phyloP scores from a whole-genome alignment of 495 filamentous ascomycete species.

The Daldinia loculata region DNA sequence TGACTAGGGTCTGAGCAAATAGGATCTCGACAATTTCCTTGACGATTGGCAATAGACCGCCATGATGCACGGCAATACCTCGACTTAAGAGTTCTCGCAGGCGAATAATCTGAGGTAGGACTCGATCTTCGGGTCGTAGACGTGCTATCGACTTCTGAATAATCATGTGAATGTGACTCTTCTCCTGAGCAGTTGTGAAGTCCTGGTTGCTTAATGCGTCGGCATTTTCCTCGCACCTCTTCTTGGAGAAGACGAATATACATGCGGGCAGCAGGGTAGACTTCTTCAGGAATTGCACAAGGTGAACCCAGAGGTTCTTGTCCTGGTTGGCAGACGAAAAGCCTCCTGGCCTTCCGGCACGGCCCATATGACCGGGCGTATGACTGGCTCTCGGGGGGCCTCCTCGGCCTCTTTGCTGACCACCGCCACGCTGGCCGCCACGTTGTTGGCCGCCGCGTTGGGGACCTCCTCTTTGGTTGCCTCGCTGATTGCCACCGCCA shows the following conservation, averaged over 20 bases:
- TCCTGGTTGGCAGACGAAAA: slow-evolving; percentile 91
- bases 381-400: slow-evolving; percentile 67
- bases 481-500: slow-evolving; percentile 64
- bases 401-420: slow-evolving; percentile 64
- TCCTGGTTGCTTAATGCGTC: slow-evolving; percentile 94
- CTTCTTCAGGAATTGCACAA: slow-evolving; percentile 90
- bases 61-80: slow-evolving; percentile 96
- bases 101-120: slow-evolving; percentile 87
- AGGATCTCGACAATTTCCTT: slow-evolving; percentile 98
- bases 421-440: slow-evolving; percentile 65
- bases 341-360: slow-evolving; percentile 81
- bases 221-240: slow-evolving; percentile 94
- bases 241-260: slow-evolving; percentile 99
- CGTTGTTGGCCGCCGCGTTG: slow-evolving; percentile 59
- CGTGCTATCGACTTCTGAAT: slow-evolving; percentile 95
- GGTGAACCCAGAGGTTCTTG: slow-evolving; percentile 94
- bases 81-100: slow-evolving; percentile 84
- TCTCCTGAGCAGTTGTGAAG: slow-evolving; percentile 89
- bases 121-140: slow-evolving; percentile 87
- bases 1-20: slow-evolving; percentile 93
- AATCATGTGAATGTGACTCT: slow-evolving; percentile 96
- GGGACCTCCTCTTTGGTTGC: slow-evolving; percentile 62
- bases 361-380: slow-evolving; percentile 81
- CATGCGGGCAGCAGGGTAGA: slow-evolving; percentile 87
- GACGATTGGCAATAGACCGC: slow-evolving; percentile 92